Evolutionary conservation across 1,284 basidiomycete genomes (phyloP), one percentile per base, ranked within the genome.

Genomic region (Phellinidium pouzarii): DNA sequence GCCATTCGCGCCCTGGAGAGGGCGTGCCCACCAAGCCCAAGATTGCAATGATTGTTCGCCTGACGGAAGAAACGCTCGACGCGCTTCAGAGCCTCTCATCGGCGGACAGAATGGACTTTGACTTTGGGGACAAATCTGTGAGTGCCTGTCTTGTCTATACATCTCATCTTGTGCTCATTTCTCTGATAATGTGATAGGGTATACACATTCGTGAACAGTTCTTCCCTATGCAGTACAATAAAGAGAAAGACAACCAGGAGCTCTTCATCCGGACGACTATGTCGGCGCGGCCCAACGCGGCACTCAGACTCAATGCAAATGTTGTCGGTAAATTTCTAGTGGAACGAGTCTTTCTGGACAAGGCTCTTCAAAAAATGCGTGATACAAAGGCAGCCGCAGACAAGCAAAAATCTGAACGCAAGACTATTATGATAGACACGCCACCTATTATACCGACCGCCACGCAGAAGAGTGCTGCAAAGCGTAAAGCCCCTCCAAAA

Each of bases 301-400:
- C 83, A 1, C 75, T 89, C 58, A 85, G 82, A 63, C 76, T 82
- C n/a, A 77, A 81, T 59, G 86, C 84, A 54, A 80, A 79, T 59
- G 77, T 89, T 40, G 71, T 77, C 14, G 83, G 83, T 37, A 87
- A 82, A 63, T 77, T 85, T 62, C 70, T 69, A 37, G 78, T 87
- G 54, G 78, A 80, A 50, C 76, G 76, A 47, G 72, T 82, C 60
- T 72, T 86, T 31, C 74, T 72, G n/a, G 67, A 73, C 36, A 71
- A 66, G 40, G 61, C 80, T 49, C 68, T 75, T 11, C 74, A 74
- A 60, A 75, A 73, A 59, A 68, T 87, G 51, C 76, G 80, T 45
- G 74, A 80, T 53, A 75, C 72, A 22, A 80, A 78, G 1, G 67
- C 70, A 38, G 76, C 74, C 52, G 83, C 79, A 26, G 78, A 75